Conservation (phyloP, 345 rosid species). For the Eucalyptus guilfoylei region DNA sequence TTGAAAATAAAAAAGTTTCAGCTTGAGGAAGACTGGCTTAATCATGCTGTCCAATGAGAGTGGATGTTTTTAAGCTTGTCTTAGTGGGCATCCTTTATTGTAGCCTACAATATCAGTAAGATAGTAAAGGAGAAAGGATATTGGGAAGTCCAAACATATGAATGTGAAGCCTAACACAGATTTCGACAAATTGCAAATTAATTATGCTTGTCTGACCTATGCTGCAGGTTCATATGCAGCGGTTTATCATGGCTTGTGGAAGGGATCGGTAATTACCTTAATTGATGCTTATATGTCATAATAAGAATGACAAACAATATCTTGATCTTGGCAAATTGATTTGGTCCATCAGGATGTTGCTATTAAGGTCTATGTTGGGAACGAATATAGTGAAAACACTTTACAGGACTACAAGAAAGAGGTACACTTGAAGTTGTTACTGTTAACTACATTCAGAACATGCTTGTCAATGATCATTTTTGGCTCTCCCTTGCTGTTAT, state of each 20-base stretch:
- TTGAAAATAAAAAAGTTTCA: not conserved
- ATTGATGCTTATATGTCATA: not conserved
- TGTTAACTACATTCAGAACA: not conserved
- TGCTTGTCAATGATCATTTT: not conserved
- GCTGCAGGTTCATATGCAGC: conserved; percentile 62
- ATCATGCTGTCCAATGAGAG: not conserved
- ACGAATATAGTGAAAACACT: conserved; percentile 43
- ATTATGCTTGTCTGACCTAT: not conserved
- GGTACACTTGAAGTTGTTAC: conserved; percentile 19
- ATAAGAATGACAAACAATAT: not conserved
- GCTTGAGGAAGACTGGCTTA: not conserved
- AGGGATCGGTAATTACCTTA: conserved; percentile 50
- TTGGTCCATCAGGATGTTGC: conserved; percentile 63
- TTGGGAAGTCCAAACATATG: not conserved
- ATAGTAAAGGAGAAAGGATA: not conserved
- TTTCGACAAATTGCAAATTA: not conserved
- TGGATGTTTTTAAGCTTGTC: not conserved
- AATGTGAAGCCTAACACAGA: not conserved
- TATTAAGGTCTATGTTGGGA: conserved; percentile 62
- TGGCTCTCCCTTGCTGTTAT: not conserved
- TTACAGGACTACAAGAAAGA: conserved; percentile 62
- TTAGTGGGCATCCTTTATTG: not conserved
- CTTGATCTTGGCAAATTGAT: not conserved
- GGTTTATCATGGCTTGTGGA: conserved; percentile 70
- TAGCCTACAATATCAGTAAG: not conserved